Evolutionary conservation across 768 basidiomycete species (phyloP).

Genomic region (Roridomyces roridus): DNA sequence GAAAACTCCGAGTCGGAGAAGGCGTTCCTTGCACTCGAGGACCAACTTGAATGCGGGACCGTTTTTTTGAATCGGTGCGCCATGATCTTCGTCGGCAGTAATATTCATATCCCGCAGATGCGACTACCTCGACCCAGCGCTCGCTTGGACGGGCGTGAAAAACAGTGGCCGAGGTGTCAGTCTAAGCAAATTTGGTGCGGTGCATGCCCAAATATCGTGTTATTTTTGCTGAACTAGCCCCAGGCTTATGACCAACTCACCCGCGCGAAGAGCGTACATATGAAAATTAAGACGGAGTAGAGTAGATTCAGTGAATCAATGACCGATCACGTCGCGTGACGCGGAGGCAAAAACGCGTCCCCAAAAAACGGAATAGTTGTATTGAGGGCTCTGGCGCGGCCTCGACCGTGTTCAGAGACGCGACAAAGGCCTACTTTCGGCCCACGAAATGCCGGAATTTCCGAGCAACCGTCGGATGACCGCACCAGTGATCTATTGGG

Average conservation of each 20-base stretch:
- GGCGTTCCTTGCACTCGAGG: constrained; percentile 71
- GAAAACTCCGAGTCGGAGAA: constrained; percentile 64
- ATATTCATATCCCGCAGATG: constrained; percentile 50
- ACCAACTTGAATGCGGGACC: constrained; percentile 85
- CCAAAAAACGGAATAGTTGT: too few species aligned
- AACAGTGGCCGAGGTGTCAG: constrained; percentile 91
- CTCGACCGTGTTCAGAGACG: too few species aligned
- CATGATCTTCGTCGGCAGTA: neutral
- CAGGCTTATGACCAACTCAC: constrained; percentile 88
- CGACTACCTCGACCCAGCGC: constrained; percentile 90
- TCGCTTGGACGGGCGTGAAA: constrained; percentile 96
- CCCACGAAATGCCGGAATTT: too few species aligned
- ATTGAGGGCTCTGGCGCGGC: too few species aligned
- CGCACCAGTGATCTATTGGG: too few species aligned
- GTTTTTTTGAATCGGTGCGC: constrained; percentile 88
- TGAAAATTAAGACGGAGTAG: constrained; percentile 83
- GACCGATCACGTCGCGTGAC: too few species aligned
- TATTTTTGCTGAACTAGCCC: neutral
- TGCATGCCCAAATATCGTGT: constrained; percentile 6
- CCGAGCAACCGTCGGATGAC: too few species aligned
- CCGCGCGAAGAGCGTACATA: constrained; percentile 78
- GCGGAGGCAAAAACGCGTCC: too few species aligned
- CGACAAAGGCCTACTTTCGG: too few species aligned
- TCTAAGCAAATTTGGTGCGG: constrained; percentile 84
- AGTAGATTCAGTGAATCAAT: too few species aligned